Percentiles rank a stretch among this genome's conserved stretches.
Conservation (phyloP, 2,329 filamentous ascomycete species). For the Cladobotryum mycophilum region DNA sequence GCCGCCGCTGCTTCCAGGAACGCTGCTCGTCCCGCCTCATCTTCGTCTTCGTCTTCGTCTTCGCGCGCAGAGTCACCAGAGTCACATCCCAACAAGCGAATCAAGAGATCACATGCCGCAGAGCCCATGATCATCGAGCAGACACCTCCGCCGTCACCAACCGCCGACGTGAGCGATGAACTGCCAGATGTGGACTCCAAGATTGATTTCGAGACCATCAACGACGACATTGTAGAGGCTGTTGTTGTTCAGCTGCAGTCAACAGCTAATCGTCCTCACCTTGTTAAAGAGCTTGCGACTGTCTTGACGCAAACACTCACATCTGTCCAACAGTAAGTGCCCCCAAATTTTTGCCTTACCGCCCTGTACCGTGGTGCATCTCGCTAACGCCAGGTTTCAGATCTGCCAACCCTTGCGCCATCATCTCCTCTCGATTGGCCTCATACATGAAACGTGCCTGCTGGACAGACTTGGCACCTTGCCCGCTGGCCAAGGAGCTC, state of each 20-base stretch:
- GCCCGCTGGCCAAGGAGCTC: conserved; percentile 87
- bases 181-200: conserved; percentile 22
- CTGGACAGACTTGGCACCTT: conserved; percentile 72
- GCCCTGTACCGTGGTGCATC: background rate
- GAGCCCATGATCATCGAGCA: conserved; percentile 72
- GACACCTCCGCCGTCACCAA: conserved; percentile 55
- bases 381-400: conserved; percentile 44
- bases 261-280: conserved; percentile 84
- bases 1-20: conserved; percentile 42
- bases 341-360: conserved; percentile 2
- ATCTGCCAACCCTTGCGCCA: conserved; percentile 90
- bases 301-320: conserved; percentile 70
- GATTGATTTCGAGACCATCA: conserved; percentile 70
- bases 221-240: conserved; percentile 90
- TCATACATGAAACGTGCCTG: conserved; percentile 82
- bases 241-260: conserved; percentile 84
- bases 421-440: conserved; percentile 87
- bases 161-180: conserved; percentile 22
- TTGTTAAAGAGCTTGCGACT: conserved; percentile 87
- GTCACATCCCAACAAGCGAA: conserved; percentile 53
- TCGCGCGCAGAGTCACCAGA: conserved; percentile 26
- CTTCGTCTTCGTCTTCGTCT: conserved; percentile 24
- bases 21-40: conserved; percentile 24
- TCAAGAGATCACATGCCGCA: conserved; percentile 69
- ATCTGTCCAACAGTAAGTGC: conserved; percentile 83